These are phyloP conservation scores for Pseudohalonectria lignicola DNA, from an alignment of 2,329 filamentous ascomycete genomes.

Conservation along the genomic window DNA sequence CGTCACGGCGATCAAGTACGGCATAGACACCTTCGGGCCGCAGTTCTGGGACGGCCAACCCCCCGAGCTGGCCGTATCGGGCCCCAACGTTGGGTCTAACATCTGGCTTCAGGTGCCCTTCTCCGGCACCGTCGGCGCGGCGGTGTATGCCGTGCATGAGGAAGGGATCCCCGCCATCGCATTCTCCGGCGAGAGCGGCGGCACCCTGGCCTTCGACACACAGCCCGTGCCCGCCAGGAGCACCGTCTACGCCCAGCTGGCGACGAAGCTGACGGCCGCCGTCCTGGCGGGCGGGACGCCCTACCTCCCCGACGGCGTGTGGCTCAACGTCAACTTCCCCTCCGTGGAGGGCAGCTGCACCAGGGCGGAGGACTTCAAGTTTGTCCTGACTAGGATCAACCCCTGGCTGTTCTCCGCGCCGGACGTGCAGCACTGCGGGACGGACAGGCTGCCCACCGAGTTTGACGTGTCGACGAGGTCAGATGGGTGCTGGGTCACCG, in stretches of 20 bases:
- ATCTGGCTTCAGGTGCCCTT: constrained; percentile 42
- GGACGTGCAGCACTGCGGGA: constrained; percentile 49
- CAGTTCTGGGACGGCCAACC: constrained; percentile 38
- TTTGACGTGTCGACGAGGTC: constrained; percentile 32
- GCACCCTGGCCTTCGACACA: constrained; percentile 41
- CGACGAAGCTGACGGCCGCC: constrained; percentile 37
- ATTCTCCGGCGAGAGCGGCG: constrained; percentile 46
- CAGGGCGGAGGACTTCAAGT: constrained; percentile 43
- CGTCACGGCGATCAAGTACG: constrained; percentile 51
- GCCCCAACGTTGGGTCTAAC: constrained; percentile 51
- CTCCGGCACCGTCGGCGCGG: constrained; percentile 59
- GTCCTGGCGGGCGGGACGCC: constrained; percentile 46
- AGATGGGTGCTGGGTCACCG: constrained; percentile 50
- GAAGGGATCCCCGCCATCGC: constrained; percentile 54
- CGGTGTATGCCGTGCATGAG: constrained; percentile 43
- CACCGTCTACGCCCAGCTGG: constrained; percentile 52
- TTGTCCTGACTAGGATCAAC: constrained; percentile 48
- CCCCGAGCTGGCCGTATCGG: constrained; percentile 54
- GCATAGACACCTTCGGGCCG: constrained; percentile 44
- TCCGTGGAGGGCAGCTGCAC: constrained; percentile 38
- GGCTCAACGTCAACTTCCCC: constrained; percentile 62
- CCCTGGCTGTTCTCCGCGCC: constrained; percentile 35
- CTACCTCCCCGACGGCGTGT: constrained; percentile 49
- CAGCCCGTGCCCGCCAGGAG: constrained; percentile 43
- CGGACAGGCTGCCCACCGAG: constrained; percentile 47